Percentiles rank a stretch among this genome's conserved stretches.
phyloP scores from a whole-genome alignment of 2,329 filamentous ascomycete species.

The Periglandula ipomoeae region DNA sequence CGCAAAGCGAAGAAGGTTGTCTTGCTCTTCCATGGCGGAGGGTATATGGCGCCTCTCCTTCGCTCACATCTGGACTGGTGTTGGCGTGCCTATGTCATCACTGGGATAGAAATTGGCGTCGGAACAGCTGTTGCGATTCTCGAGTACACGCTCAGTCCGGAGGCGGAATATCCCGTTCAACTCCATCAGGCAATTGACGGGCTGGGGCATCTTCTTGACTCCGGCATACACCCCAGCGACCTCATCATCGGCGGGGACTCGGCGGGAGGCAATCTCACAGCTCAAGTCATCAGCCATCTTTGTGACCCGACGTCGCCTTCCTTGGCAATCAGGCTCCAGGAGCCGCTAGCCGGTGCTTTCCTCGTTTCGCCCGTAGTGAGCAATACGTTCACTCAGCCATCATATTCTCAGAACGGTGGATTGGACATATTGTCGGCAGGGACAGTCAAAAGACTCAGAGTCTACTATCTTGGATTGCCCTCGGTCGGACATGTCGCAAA shows the following conservation, averaged over 20 bases:
- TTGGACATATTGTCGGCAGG: slow-evolving; percentile 9
- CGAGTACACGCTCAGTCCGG: slow-evolving; percentile 21
- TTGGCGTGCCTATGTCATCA: background rate
- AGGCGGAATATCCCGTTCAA: slow-evolving; percentile 17
- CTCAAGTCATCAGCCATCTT: slow-evolving; percentile 21
- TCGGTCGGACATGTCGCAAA: background rate
- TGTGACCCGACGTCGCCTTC: slow-evolving; percentile 18
- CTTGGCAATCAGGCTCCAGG: slow-evolving; percentile 10
- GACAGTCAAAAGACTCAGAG: slow-evolving; percentile 3
- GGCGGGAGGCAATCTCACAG: slow-evolving; percentile 22
- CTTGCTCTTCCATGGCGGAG: background rate
- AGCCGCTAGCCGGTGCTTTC: slow-evolving; percentile 20
- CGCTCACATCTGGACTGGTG: background rate
- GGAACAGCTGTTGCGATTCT: slow-evolving; percentile 18
- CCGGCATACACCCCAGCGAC: slow-evolving; percentile 15
- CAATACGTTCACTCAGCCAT: slow-evolving; percentile 1
- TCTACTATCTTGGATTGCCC: background rate
- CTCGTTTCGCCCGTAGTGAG: slow-evolving; percentile 20
- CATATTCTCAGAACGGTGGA: slow-evolving; percentile 6
- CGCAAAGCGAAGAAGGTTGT: background rate
- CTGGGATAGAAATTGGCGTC: slow-evolving; percentile 2
- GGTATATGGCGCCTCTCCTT: background rate
- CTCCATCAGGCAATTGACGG: slow-evolving; percentile 18
- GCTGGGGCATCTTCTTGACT: slow-evolving; percentile 13
- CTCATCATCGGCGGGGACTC: slow-evolving; percentile 25